Evolutionary conservation across 805 yeast species (phyloP).

Genomic region (Trichomonascus vanleenenianus): DNA sequence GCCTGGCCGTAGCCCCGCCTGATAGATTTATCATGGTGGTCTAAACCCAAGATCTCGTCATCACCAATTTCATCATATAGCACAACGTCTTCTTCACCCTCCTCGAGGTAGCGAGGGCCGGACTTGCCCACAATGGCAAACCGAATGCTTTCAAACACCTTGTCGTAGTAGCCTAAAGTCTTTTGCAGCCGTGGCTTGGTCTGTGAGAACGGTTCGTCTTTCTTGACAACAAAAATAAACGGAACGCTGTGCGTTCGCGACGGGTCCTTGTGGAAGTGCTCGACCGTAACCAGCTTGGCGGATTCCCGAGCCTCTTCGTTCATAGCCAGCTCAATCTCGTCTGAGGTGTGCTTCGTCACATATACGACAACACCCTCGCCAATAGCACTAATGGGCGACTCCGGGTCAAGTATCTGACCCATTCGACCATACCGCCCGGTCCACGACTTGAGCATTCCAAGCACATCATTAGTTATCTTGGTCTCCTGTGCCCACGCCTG

Average conservation of each 20-base stretch:
- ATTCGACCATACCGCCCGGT: constrained; percentile 21
- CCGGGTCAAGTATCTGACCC: constrained; percentile 29
- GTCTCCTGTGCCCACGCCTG: constrained; percentile 50
- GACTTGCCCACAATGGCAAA: constrained; percentile 43
- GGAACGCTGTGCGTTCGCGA: constrained; percentile 73
- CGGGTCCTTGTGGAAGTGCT: constrained; percentile 69
- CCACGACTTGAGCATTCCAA: constrained; percentile 30
- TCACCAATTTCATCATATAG: constrained; percentile 48
- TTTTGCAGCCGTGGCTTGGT: constrained; percentile 62
- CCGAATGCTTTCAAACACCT: constrained; percentile 69
- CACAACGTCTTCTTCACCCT: constrained; percentile 24
- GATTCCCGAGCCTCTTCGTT: constrained; percentile 21
- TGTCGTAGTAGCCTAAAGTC: constrained; percentile 67
- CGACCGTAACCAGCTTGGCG: constrained; percentile 50
- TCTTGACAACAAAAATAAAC: constrained; percentile 63
- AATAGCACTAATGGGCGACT: constrained; percentile 34
- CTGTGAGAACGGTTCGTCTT: constrained; percentile 55
- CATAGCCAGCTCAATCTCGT: constrained; percentile 22
- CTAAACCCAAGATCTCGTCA: constrained; percentile 61
- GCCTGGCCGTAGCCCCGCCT: constrained; percentile 45
- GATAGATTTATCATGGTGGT: constrained; percentile 78
- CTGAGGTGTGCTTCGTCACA: constrained; percentile 41
- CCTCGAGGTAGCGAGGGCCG: constrained; percentile 25
- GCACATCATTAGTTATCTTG: constrained; percentile 38
- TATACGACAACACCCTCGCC: constrained; percentile 35